Base-by-base conservation (phyloP, 1,284 basidiomycete genomes). In the Sphaerobolus stellatus region DNA sequence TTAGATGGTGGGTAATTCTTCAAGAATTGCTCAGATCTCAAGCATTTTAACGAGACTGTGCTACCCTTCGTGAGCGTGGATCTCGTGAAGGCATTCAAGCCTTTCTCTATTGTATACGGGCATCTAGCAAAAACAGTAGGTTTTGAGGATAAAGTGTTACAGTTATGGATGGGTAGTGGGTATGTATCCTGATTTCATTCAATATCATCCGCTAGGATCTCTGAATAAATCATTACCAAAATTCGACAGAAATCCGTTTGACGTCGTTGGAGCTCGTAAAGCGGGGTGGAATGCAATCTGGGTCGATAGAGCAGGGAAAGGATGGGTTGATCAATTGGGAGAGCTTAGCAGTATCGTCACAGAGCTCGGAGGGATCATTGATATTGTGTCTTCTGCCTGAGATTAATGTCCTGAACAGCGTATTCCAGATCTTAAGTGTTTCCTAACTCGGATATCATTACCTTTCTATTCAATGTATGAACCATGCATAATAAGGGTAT, bases 141-240 rank as follows among this genome's bases (percentile, higher is more conserved):
- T 13, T 63, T 59, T 38, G 56, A 53, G 43, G 43, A 49, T 2
- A 43, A 33, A 14, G 48, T 8, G 66, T 62, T 66, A 47, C 40
- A 44, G 5, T 59, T 68, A n/a, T 70, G 66, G 64, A 62, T 71
- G 13, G 63, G 70, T 25, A 70, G 69, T 56, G 67, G 67, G 69
- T 70, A 49, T 49, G 65, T 60, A 13, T 57, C 18, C 30, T 33
- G 13, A 18, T 41, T 38, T 41, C 9, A 20, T 9, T 50, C 18
- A 11, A 11, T 18, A 18, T 18, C 33, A 36, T 36, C 33, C 33
- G 13, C 18, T 65, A 3, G 54, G 33, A 36, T 18, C 33, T 36
- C 11, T 18, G 33, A 36, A 36, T 36, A 28, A 11, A 11, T 8
- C 24, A 48, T 29, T 57, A 33, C 57, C 49, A 14, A 6, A 28